A percentile compares a stretch with the other conserved stretches of the same genome.
These are phyloP conservation scores for Chlamydomonas asymmetrica DNA, from an alignment of 139 green algal genomes.

Conservation along the genomic window DNA sequence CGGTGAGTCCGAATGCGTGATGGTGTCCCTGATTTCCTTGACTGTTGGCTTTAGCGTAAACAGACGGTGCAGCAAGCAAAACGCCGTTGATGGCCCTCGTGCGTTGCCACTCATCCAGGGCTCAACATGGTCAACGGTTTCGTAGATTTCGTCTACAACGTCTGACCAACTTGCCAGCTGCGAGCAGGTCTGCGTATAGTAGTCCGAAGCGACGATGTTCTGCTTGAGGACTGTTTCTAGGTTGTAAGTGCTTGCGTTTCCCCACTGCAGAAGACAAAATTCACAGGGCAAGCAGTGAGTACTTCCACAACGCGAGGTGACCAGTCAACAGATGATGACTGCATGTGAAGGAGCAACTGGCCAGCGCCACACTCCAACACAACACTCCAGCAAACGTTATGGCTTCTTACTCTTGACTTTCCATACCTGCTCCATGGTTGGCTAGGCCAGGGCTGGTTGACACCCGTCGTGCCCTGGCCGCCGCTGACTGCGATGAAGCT, in stretches of 20 bases:
- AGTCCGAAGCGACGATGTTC: conserved; percentile 81
- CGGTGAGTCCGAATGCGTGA: conserved; percentile 88
- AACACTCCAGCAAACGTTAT: too few species aligned
- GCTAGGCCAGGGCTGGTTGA: too few species aligned
- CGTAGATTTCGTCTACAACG: conserved; percentile 87
- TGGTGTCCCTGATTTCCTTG: conserved; percentile 67
- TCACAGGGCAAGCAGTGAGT: too few species aligned
- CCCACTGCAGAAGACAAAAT: too few species aligned
- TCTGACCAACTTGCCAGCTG: conserved; percentile 66
- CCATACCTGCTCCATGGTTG: too few species aligned
- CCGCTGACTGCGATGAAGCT: too few species aligned
- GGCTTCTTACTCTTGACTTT: too few species aligned
- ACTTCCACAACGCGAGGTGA: too few species aligned
- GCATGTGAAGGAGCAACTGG: too few species aligned
- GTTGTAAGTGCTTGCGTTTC: conserved; percentile 80
- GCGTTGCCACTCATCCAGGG: conserved; percentile 97
- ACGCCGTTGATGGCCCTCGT: conserved; percentile 88
- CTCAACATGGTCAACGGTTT: conserved; percentile 86
- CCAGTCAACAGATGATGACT: too few species aligned
- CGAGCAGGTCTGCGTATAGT: conserved; percentile 69
- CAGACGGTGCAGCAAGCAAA: conserved; percentile 89
- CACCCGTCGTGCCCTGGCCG: too few species aligned
- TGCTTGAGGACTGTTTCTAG: conserved; percentile 80
- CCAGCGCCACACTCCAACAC: too few species aligned
- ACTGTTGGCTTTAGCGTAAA: conserved; percentile 74